A percentile compares a stretch with the other conserved stretches of the same genome.
Evolutionary conservation across 2,329 filamentous ascomycete genomes (phyloP).

Genomic region (Neonectria neomacrospora): DNA sequence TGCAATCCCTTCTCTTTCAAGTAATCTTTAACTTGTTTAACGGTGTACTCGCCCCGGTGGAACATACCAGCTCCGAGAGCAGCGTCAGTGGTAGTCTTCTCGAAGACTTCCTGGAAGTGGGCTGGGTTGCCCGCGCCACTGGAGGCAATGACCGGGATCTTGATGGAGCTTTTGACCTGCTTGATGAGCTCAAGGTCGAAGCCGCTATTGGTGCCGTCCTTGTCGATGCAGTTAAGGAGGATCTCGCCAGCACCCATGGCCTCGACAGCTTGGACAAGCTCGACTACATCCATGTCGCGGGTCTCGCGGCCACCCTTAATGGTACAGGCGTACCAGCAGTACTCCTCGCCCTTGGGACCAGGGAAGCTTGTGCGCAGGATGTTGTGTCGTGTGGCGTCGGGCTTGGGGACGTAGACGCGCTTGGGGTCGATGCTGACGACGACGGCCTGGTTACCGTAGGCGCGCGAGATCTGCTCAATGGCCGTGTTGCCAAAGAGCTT

Average conservation of each 20-base stretch:
- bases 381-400: constrained; percentile 76
- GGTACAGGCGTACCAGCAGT: constrained; percentile 98
- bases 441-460: constrained; percentile 96
- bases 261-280: constrained; percentile 89
- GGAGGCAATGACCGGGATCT: constrained; percentile 94
- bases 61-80: constrained; percentile 98
- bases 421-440: constrained; percentile 96
- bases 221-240: constrained; percentile 96
- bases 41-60: constrained; percentile 93
- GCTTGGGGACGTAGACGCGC: constrained; percentile 83
- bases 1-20: constrained; percentile 76
- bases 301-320: constrained; percentile 95
- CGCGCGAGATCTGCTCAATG: constrained; percentile 92
- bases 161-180: constrained; percentile 87
- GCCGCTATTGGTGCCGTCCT: constrained; percentile 91
- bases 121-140: constrained; percentile 88
- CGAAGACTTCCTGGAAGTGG: constrained; percentile 93
- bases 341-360: constrained; percentile 80
- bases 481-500: constrained; percentile 83
- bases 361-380: constrained; percentile 76
- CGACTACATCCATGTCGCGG: constrained; percentile 91
- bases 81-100: constrained; percentile 86
- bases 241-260: constrained; percentile 97
- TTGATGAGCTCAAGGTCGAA: constrained; percentile 93
- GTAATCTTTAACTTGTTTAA: constrained; percentile 91